Evolutionary conservation across 805 yeast species (phyloP), one percentile per base, ranked within the genome.

Genomic region (Candida easanensis): DNA sequence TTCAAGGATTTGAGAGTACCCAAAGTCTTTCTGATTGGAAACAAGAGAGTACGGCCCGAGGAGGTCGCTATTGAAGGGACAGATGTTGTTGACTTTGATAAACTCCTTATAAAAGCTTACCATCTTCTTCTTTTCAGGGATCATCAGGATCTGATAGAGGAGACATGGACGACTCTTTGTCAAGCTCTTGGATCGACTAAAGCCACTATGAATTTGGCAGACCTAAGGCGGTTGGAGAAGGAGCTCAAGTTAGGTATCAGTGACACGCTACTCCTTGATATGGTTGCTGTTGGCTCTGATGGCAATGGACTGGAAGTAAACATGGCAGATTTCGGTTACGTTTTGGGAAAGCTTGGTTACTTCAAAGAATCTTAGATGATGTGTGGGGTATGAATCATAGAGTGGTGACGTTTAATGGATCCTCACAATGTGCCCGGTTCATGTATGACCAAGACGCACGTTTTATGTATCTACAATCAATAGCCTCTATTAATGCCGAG

Each of bases 281-380:
- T 76, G 80, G 56, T 75, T 18, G 65, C 70, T 8, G 62, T 68
- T 11, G 73, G 71, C 1, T 65, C 72, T 1, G 54, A 62, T 17
- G 73, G 74, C 0, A 51, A 51, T n/a, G 60, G 67, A 22, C 56
- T 57, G 1, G 56, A 52, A 23, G 49, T 76, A 17, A 63, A 63
- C 4, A 73, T 71, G 44, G 51, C 65, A 31, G 80, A 77, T 50
- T 72, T 77, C 52, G 79, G 73, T 5, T 61, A 66, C 42, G 56
- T 74, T 10, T 47, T 77, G 44, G 82, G 81, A 1, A 70, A 73
- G 46, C 45, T 76, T 16, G 80, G 80, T 5, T 45, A 42, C 18
- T 33, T 39, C 16, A 19, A 35, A n/a, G n/a, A n/a, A n/a, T n/a
- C n/a, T n/a, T n/a, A n/a, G n/a, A n/a, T n/a, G n/a, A n/a, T n/a